Evolutionary conservation across 768 basidiomycete species (phyloP).

Genomic region (Tricholoma sp.): DNA sequence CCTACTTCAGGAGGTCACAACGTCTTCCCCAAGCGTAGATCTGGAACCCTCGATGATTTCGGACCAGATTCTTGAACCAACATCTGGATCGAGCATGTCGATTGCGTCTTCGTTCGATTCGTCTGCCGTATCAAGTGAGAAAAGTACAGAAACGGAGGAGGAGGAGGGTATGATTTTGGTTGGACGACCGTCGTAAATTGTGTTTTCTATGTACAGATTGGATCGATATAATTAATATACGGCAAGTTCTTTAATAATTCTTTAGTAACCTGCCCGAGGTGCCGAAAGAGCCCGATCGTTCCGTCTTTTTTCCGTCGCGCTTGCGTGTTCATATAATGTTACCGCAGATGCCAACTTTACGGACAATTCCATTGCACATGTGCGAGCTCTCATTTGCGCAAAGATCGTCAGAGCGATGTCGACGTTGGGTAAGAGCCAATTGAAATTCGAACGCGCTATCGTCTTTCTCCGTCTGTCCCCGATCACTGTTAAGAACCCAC

Average conservation of each 20-base stretch:
- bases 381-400: background rate
- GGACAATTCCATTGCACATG: background rate
- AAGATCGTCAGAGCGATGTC: background rate
- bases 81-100: conserved; percentile 25
- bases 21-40: background rate
- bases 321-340: background rate
- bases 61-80: background rate
- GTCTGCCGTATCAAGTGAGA: conserved; percentile 48
- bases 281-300: conserved; percentile 1
- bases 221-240: no score
- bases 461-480: background rate
- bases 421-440: conserved; percentile 1
- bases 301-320: background rate
- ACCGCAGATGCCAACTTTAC: background rate
- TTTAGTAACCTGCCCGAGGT: background rate
- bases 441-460: background rate
- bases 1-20: background rate
- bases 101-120: conserved; percentile 30
- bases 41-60: conserved; percentile 1
- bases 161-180: conserved; percentile 83
- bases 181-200: conserved; percentile 43
- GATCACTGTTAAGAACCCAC: background rate
- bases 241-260: no score
- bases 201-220: no score
- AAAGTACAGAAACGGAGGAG: conserved; percentile 72